Conservation (phyloP, 768 basidiomycete species). For the Cyclocybe cylindracea region DNA sequence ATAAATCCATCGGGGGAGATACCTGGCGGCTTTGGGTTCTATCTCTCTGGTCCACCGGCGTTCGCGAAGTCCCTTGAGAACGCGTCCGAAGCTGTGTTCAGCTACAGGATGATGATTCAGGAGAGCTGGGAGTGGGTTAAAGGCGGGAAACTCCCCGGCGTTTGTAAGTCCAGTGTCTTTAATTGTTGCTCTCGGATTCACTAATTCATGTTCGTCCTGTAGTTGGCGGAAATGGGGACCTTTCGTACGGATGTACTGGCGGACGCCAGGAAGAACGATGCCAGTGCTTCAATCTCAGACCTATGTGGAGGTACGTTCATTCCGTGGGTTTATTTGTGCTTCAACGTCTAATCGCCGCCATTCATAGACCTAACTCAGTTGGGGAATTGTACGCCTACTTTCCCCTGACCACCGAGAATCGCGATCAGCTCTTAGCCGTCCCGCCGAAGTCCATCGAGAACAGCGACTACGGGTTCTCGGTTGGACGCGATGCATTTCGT, state of each 20-base stretch:
- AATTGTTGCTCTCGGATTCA: neutral
- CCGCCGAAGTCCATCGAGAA: conserved; percentile 54
- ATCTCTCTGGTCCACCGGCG: conserved; percentile 53
- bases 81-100: conserved; percentile 58
- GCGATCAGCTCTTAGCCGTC: conserved; percentile 39
- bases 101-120: conserved; percentile 69
- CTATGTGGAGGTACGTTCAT: conserved; percentile 69
- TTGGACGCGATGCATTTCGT: conserved; percentile 64
- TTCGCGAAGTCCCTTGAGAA: conserved; percentile 39
- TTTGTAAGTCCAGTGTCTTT: conserved; percentile 47
- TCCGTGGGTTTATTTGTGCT: neutral
- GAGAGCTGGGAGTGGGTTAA: conserved; percentile 67
- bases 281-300: conserved; percentile 66
- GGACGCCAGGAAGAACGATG: conserved; percentile 64
- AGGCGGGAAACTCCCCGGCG: conserved; percentile 77
- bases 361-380: conserved; percentile 43
- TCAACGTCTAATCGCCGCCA: neutral
- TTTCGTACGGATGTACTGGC: conserved; percentile 67
- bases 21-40: conserved; percentile 72
- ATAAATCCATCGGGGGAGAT: conserved; percentile 54
- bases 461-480: conserved; percentile 62
- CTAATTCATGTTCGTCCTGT: neutral
- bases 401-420: conserved; percentile 51
- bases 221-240: conserved; percentile 60
- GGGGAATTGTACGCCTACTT: conserved; percentile 76